These are phyloP conservation scores for Jimgerdemannia lactiflua DNA, from an alignment of 192 early-diverging fungal species.

Conservation along the genomic window DNA sequence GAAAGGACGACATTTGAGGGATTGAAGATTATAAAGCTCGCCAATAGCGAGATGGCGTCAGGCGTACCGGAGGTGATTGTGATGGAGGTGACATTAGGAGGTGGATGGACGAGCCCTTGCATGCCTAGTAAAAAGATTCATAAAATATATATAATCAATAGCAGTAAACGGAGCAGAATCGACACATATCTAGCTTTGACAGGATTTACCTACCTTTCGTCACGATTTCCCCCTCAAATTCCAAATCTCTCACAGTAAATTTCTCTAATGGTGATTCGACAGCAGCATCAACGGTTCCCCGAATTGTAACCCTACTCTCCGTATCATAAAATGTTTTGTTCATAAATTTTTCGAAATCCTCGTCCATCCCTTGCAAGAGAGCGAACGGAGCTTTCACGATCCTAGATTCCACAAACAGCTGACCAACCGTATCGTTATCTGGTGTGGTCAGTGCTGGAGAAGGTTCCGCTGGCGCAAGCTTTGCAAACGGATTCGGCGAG, in stretches of 20 bases:
- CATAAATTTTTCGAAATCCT: conserved; percentile 33
- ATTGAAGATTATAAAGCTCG: conserved; percentile 20
- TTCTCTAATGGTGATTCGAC: conserved; percentile 27
- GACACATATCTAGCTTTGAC: too few relatives aligned
- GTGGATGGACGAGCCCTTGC: conserved; percentile 28
- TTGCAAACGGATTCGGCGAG: conserved; percentile 25
- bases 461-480: conserved; percentile 13
- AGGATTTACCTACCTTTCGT: conserved; percentile 17
- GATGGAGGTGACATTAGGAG: conserved; percentile 22
- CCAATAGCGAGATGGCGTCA: conserved; percentile 15
- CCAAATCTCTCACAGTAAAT: conserved; percentile 16
- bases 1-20: conserved; percentile 29
- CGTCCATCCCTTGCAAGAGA: conserved; percentile 19
- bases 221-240: conserved; percentile 27
- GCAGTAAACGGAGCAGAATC: too few relatives aligned
- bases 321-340: conserved; percentile 14
- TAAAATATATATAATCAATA: too few relatives aligned
- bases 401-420: conserved; percentile 14
- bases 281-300: conserved; percentile 22
- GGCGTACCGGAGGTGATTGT: conserved; percentile 13
- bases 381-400: conserved; percentile 25
- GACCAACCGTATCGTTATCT: conserved; percentile 2
- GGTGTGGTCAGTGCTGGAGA: conserved; percentile 15
- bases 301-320: conserved; percentile 20
- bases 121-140: conserved; percentile 19